phyloP scores from a whole-genome alignment of 1,284 basidiomycete species.

The Malassezia sympodialis region DNA sequence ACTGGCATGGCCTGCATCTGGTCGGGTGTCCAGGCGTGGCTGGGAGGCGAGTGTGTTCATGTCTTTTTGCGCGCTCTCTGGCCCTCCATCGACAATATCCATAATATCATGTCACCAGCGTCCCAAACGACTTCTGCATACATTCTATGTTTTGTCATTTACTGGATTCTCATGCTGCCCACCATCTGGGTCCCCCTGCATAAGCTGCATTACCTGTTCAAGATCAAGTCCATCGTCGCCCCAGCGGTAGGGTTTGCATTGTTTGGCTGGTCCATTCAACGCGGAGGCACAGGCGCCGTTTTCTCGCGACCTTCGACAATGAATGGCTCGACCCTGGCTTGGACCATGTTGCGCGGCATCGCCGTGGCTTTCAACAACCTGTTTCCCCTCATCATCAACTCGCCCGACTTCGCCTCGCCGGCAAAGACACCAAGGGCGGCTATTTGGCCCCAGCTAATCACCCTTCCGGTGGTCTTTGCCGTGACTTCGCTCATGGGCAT shows the following conservation, averaged over 20 bases:
- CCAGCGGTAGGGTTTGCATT: slow-evolving; percentile 3
- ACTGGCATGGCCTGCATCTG: slow-evolving; percentile 64
- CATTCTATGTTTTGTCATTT: slow-evolving; percentile 73
- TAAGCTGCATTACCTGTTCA: neutral
- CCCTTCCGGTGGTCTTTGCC: slow-evolving; percentile 65
- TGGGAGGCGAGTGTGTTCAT: slow-evolving; percentile 66
- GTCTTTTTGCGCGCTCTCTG: slow-evolving; percentile 59
- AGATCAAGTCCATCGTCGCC: slow-evolving; percentile 2
- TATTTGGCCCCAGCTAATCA: slow-evolving; percentile 35
- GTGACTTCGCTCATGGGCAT: slow-evolving; percentile 73
- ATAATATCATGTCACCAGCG: slow-evolving; percentile 60
- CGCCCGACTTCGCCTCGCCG: slow-evolving; percentile 31
- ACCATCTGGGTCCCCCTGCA: slow-evolving; percentile 24
- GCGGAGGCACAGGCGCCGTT: neutral
- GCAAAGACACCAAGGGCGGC: slow-evolving; percentile 23
- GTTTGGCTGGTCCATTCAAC: slow-evolving; percentile 3
- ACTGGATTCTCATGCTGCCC: slow-evolving; percentile 69
- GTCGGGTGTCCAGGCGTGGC: slow-evolving; percentile 24
- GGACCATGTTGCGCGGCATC: neutral
- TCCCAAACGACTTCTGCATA: slow-evolving; percentile 62
- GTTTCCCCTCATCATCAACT: slow-evolving; percentile 30
- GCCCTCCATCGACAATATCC: slow-evolving; percentile 58
- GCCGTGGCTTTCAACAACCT: slow-evolving; percentile 5
- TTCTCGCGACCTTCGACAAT: neutral
- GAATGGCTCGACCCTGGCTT: slow-evolving; percentile 51